Base-by-base conservation (phyloP, 768 basidiomycete species). In the Mycena metata region DNA sequence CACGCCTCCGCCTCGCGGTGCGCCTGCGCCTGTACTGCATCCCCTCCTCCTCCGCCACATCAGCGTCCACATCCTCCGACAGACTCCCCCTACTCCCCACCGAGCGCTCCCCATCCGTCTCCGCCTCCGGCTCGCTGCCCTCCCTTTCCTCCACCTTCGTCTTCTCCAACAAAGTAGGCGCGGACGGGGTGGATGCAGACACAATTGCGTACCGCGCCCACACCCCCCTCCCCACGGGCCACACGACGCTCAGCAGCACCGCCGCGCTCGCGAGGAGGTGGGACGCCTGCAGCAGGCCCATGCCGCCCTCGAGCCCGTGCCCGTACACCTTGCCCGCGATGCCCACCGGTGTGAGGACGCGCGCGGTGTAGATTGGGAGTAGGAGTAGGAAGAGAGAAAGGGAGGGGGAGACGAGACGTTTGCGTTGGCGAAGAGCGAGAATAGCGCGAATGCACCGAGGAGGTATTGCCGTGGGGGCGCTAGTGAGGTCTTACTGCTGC, bases 401-500 rank as follows among this genome's bases (percentile, higher is more conserved):
- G 30, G 6, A 30, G 30, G 3, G 30, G 30, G 30, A 4, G 79
- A 78, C 0, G 86, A 82, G 0, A 90, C 84, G 19, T 92, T 77
- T 2, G 91, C 89, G 0, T 90, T 91, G 73, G 92, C 94, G 83
- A 94, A 93, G 80, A 95, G 91, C 0, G 92, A 94, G 80, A 96
- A 94, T 60, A 95, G 83, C 0, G 92, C 92, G 73, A 95, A 95
- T 30, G 89, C 89, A 26, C 92, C 93, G 52, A 96, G 88, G 58
- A 95, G 89, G 77, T 92, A 94, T 69, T 94, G 93, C 33, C 82
- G 84, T 13, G 79, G 45, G n/a, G 13, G 5, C 35, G n/a, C n/a
- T n/a, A n/a, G n/a, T n/a, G 11, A 10, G 81, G 1, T 74, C 52
- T 39, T 79, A 78, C 51, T 76, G 75, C 47, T 49, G 67, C 21